These are phyloP conservation scores for Neonectria magnoliae DNA, from an alignment of 2,329 filamentous ascomycete species.

Conservation along the genomic window DNA sequence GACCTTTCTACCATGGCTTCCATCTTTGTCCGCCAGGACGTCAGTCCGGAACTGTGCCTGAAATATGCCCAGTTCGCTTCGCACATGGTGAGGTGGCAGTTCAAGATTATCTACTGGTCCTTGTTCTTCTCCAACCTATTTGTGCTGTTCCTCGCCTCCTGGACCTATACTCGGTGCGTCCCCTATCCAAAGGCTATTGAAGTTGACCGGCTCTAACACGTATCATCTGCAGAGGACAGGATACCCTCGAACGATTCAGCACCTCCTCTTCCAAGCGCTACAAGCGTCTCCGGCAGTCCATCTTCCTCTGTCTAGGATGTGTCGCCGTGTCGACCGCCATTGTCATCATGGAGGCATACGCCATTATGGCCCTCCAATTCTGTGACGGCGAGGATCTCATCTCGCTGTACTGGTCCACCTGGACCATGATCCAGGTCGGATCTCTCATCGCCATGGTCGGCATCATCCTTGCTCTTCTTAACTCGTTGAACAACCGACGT, in stretches of 20 bases:
- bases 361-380: constrained; percentile 64
- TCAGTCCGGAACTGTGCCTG: constrained; percentile 45
- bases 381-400: constrained; percentile 70
- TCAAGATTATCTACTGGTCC: constrained; percentile 58
- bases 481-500: constrained; percentile 59
- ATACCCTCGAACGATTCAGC: constrained; percentile 50
- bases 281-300: constrained; percentile 53
- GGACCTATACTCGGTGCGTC: constrained; percentile 20
- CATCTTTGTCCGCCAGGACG: constrained; percentile 29
- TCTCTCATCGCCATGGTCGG: constrained; percentile 67
- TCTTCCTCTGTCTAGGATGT: constrained; percentile 56
- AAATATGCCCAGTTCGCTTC: constrained; percentile 57
- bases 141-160: constrained; percentile 57
- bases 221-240: constrained; percentile 44
- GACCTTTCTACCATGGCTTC: constrained; percentile 29
- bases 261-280: constrained; percentile 45
- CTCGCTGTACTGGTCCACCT: constrained; percentile 69
- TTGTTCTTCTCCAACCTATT: constrained; percentile 56
- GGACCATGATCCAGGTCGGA: constrained; percentile 68
- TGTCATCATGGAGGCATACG: constrained; percentile 65
- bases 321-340: constrained; percentile 56
- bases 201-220: not conserved
- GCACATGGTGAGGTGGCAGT: constrained; percentile 53
- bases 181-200: not conserved
- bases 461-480: constrained; percentile 63